A percentile compares a stretch with the other conserved stretches of the same genome.
Evolutionary conservation across 2,329 filamentous ascomycete genomes (phyloP).

Genomic region (Trichoderma sp.): DNA sequence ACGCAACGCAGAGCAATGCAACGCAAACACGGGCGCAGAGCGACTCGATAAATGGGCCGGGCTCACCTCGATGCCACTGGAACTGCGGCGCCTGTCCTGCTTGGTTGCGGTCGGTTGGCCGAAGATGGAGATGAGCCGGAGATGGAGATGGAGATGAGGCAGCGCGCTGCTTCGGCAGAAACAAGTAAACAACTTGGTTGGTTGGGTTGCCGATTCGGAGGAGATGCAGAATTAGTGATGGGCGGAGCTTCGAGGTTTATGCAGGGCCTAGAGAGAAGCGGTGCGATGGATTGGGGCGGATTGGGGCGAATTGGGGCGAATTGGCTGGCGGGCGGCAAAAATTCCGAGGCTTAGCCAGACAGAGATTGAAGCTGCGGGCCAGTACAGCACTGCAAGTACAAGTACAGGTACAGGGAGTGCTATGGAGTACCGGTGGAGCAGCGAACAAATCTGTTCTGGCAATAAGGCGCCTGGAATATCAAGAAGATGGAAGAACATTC

Average conservation of each 20-base stretch:
- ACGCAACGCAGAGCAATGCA: constrained; percentile 24
- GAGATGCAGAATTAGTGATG: constrained; percentile 13
- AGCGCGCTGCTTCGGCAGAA: background rate
- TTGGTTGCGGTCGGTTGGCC: background rate
- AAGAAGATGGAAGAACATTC: too few relatives aligned
- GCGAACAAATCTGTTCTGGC: background rate
- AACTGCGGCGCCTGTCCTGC: constrained; percentile 6
- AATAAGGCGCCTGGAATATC: background rate
- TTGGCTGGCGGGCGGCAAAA: background rate
- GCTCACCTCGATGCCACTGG: constrained; percentile 32
- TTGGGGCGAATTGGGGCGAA: background rate
- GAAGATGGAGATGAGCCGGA: background rate
- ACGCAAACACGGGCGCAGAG: constrained; percentile 28
- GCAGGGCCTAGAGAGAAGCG: background rate
- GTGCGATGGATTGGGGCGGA: background rate
- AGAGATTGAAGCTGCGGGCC: background rate
- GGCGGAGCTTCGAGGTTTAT: constrained; percentile 12
- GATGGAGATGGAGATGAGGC: background rate
- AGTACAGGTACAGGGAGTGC: background rate
- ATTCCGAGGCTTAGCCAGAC: constrained; percentile 13
- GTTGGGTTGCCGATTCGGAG: constrained; percentile 12
- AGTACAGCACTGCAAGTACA: background rate
- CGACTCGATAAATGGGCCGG: constrained; percentile 32
- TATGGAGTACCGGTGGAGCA: background rate
- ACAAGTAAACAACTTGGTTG: background rate